phyloP scores from a whole-genome alignment of 108 stramenopile genomes.

The Bacterosira constricta region DNA sequence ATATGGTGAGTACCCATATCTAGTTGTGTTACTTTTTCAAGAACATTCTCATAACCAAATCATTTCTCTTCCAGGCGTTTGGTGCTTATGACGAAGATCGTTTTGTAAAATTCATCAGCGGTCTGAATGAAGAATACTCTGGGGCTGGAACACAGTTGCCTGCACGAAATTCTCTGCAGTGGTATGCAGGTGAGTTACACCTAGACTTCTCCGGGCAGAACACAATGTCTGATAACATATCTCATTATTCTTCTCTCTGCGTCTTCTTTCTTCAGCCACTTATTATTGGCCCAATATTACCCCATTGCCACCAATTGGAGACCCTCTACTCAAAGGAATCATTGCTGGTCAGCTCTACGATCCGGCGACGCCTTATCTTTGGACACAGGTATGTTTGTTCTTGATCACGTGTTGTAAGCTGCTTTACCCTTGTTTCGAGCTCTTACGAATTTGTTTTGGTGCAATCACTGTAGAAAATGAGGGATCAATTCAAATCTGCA shows the following conservation, averaged over 20 bases:
- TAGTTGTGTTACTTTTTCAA: no score
- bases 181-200: no score
- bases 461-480: slow-evolving; percentile 6
- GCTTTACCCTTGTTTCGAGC: neutral
- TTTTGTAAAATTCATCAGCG: slow-evolving; percentile 4
- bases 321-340: slow-evolving; percentile 9
- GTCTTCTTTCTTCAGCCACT: no score
- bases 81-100: slow-evolving; percentile 12
- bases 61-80: no score
- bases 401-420: neutral
- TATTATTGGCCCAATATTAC: neutral
- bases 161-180: neutral
- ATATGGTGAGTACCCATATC: no score
- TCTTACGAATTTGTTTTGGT: neutral
- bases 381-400: slow-evolving; percentile 2
- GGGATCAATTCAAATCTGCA: slow-evolving; percentile 7
- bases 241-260: no score
- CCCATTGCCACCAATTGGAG: slow-evolving; percentile 13
- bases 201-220: no score
- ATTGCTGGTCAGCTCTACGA: slow-evolving; percentile 22
- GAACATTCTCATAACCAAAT: no score
- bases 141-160: slow-evolving; percentile 19
- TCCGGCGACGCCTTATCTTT: slow-evolving; percentile 13
- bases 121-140: slow-evolving; percentile 14
- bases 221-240: no score